Percentiles rank a stretch among this genome's conserved stretches.
phyloP scores from a whole-genome alignment of 2,329 filamentous ascomycete species.

The Lecanosticta acicola region DNA sequence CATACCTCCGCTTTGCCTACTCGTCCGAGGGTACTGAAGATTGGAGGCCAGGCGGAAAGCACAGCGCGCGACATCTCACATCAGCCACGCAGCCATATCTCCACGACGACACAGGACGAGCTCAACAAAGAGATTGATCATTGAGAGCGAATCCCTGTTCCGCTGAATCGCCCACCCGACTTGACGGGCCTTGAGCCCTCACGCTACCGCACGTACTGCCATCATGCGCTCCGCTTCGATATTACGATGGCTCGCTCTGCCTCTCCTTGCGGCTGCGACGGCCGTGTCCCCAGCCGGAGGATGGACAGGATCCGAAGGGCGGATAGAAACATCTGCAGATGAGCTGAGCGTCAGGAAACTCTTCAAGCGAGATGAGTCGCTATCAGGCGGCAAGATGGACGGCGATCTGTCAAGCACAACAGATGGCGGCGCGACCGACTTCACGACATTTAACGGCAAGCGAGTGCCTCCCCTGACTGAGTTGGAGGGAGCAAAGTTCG shows the following conservation, averaged over 20 bases:
- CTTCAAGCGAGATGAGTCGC: constrained; percentile 6
- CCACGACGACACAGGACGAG: background rate
- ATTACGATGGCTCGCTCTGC: constrained; percentile 27
- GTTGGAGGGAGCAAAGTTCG: constrained; percentile 54
- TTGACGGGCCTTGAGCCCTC: constrained; percentile 20
- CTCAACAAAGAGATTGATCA: background rate
- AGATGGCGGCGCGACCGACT: constrained; percentile 19
- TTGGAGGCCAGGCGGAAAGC: no score
- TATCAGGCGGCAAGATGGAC: constrained; percentile 3
- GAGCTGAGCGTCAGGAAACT: constrained; percentile 9
- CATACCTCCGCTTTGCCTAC: background rate
- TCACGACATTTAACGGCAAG: constrained; percentile 61
- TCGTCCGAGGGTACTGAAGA: no score
- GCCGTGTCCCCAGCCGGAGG: constrained; percentile 13
- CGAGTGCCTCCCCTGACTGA: constrained; percentile 61
- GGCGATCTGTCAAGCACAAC: constrained; percentile 11
- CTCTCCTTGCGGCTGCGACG: constrained; percentile 22
- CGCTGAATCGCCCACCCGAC: constrained; percentile 4
- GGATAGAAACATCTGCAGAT: constrained; percentile 13
- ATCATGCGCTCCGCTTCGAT: constrained; percentile 30
- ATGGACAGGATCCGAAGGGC: no score
- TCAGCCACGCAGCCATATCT: background rate
- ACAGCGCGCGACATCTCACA: background rate
- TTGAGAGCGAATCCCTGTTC: background rate
- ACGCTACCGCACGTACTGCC: background rate